Conservation (phyloP, 129 eudicot species). For the Sambucus nigra region DNA sequence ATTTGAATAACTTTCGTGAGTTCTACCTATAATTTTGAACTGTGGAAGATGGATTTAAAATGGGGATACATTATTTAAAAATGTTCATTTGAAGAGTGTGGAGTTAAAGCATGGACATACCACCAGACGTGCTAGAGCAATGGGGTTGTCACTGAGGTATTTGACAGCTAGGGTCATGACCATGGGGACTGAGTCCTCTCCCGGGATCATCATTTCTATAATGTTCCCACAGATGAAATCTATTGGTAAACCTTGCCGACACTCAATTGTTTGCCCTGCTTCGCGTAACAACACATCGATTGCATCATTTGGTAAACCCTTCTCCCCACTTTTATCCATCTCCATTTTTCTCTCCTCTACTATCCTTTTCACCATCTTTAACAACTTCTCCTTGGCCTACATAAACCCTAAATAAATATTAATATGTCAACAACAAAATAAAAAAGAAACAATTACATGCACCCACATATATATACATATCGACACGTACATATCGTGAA, state of each 20-base stretch:
- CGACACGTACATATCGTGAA: neutral
- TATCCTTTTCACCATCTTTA: slow-evolving; percentile 44
- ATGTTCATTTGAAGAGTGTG: too few relatives aligned
- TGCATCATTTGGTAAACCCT: slow-evolving; percentile 42
- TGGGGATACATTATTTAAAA: too few relatives aligned
- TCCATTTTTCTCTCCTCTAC: slow-evolving; percentile 54
- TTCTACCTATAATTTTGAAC: too few relatives aligned
- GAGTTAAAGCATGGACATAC: slow-evolving; percentile 43
- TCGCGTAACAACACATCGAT: slow-evolving; percentile 66
- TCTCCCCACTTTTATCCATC: slow-evolving; percentile 24
- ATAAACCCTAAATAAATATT: neutral
- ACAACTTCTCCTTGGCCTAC: slow-evolving; percentile 77
- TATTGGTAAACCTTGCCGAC: slow-evolving; percentile 33
- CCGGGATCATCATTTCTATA: slow-evolving; percentile 97
- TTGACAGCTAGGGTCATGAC: slow-evolving; percentile 81
- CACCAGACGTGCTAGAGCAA: slow-evolving; percentile 51
- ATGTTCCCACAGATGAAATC: slow-evolving; percentile 75
- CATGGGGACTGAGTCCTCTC: slow-evolving; percentile 96
- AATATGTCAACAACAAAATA: neutral
- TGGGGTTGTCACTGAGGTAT: slow-evolving; percentile 62
- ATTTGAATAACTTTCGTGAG: too few relatives aligned
- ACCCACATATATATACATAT: neutral
- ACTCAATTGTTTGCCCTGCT: slow-evolving; percentile 41
- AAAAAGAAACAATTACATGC: slow-evolving; percentile 1
- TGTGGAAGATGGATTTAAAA: too few relatives aligned